A percentile compares a stretch with the other conserved stretches of the same genome.
These are phyloP conservation scores for Kodamaea neixiangensis DNA, from an alignment of 805 yeast genomes.

Conservation along the genomic window DNA sequence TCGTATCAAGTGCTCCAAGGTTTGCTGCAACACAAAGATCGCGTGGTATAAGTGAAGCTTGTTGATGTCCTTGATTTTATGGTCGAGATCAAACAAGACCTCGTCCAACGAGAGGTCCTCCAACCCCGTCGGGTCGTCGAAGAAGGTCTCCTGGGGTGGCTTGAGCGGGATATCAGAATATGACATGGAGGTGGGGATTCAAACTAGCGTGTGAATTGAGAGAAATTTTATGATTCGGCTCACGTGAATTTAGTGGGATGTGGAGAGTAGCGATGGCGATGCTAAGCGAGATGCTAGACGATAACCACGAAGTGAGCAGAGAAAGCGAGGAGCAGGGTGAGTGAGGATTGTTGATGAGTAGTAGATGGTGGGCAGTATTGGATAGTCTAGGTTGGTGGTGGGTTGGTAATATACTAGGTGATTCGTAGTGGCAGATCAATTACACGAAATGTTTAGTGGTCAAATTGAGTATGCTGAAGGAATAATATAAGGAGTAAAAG, in stretches of 20 bases:
- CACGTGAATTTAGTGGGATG: not conserved
- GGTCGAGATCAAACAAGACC: conserved; percentile 33
- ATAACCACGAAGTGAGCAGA: too few species aligned
- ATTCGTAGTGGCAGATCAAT: too few species aligned
- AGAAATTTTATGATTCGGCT: not conserved
- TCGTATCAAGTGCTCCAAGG: conserved; percentile 34
- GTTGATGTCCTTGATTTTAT: conserved; percentile 34
- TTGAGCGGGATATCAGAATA: conserved; percentile 38
- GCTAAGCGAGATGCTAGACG: too few species aligned
- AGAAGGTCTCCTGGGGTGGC: conserved; percentile 40
- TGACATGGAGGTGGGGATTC: not conserved
- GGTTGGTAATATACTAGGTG: too few species aligned
- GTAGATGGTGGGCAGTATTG: too few species aligned
- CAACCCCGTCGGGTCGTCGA: conserved; percentile 37
- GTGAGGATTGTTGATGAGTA: too few species aligned
- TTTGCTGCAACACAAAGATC: conserved; percentile 28
- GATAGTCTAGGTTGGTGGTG: too few species aligned
- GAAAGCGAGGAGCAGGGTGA: too few species aligned
- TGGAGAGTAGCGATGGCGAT: not conserved
- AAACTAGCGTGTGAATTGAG: not conserved
- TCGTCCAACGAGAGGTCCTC: conserved; percentile 37
- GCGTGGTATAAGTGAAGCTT: conserved; percentile 39
- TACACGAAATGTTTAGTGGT: too few species aligned
- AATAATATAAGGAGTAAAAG: too few species aligned
- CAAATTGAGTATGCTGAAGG: too few species aligned